Percentiles rank a stretch among this genome's conserved stretches.
These are phyloP conservation scores for Volvariella surrecta DNA, from an alignment of 1,284 basidiomycete genomes.

Conservation along the genomic window DNA sequence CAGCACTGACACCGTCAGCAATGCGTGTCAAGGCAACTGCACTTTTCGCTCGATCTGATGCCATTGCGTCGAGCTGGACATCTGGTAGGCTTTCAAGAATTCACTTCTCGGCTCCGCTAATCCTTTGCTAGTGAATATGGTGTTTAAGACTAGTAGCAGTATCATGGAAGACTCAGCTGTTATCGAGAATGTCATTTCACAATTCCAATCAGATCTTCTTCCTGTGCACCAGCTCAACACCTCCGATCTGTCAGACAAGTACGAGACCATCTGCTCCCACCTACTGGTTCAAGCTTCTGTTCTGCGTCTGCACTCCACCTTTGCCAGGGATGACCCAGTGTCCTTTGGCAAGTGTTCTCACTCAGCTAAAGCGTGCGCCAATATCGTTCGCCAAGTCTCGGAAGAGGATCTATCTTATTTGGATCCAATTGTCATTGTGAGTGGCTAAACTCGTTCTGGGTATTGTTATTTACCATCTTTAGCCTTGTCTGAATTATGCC, in stretches of 20 bases:
- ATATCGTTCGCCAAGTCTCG: slow-evolving; percentile 49
- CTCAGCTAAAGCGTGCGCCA: slow-evolving; percentile 48
- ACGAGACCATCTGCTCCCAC: slow-evolving; percentile 49
- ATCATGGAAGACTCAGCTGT: slow-evolving; percentile 24
- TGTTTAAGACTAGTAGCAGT: slow-evolving; percentile 11
- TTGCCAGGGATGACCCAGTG: slow-evolving; percentile 47
- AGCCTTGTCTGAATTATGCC: slow-evolving; percentile 66
- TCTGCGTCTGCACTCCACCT: slow-evolving; percentile 55
- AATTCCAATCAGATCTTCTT: slow-evolving; percentile 53
- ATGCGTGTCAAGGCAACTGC: slow-evolving; percentile 69
- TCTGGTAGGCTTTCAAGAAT: slow-evolving; percentile 32
- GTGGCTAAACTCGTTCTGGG: slow-evolving; percentile 19
- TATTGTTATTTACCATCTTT: slow-evolving; percentile 5
- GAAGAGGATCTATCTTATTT: slow-evolving; percentile 60
- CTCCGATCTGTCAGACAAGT: slow-evolving; percentile 48
- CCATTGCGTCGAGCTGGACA: slow-evolving; percentile 51
- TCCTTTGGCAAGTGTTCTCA: slow-evolving; percentile 58
- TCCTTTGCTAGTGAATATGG: no score
- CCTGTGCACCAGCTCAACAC: slow-evolving; percentile 57
- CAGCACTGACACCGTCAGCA: slow-evolving; percentile 52
- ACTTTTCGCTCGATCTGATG: slow-evolving; percentile 58
- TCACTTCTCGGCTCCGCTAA: not conserved
- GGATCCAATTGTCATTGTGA: slow-evolving; percentile 66
- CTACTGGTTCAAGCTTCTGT: slow-evolving; percentile 60
- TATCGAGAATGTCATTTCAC: slow-evolving; percentile 47